phyloP scores from a whole-genome alignment of 331 rosid species.

The Cydonia oblonga region DNA sequence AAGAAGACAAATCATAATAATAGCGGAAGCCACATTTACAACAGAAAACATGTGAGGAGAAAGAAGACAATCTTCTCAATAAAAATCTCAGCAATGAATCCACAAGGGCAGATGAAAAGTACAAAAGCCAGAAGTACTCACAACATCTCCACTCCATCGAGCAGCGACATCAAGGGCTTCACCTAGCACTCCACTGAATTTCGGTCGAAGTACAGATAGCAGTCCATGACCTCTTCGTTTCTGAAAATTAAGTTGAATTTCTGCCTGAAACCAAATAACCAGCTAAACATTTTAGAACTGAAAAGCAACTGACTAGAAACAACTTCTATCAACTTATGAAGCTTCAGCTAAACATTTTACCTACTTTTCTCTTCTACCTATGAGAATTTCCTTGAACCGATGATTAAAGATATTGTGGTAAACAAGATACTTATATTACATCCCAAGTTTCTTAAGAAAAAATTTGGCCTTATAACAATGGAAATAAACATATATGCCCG shows the following conservation, averaged over 20 bases:
- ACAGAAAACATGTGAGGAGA: background rate
- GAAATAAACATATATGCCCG: background rate
- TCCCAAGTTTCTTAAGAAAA: background rate
- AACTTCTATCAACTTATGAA: background rate
- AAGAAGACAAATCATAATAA: background rate
- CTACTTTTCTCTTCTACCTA: background rate
- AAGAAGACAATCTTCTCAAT: background rate
- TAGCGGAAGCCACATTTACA: background rate
- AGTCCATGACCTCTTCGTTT: constrained; percentile 94
- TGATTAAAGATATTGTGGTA: background rate
- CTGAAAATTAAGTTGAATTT: constrained; percentile 75
- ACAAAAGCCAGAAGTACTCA: constrained; percentile 34
- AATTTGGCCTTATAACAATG: background rate
- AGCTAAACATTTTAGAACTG: constrained; percentile 5
- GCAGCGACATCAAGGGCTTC: constrained; percentile 87
- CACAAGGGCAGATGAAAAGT: background rate
- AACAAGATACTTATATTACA: background rate
- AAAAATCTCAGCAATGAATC: background rate
- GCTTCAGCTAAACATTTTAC: background rate
- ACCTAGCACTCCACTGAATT: constrained; percentile 83
- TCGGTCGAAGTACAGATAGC: constrained; percentile 69
- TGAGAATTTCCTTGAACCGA: background rate
- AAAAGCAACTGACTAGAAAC: background rate
- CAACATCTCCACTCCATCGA: constrained; percentile 99
- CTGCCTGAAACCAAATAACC: constrained; percentile 55